Evolutionary conservation across 129 eudicot species (phyloP), one percentile per base, ranked within the genome.

Genomic region (Centaurea solstitialis): DNA sequence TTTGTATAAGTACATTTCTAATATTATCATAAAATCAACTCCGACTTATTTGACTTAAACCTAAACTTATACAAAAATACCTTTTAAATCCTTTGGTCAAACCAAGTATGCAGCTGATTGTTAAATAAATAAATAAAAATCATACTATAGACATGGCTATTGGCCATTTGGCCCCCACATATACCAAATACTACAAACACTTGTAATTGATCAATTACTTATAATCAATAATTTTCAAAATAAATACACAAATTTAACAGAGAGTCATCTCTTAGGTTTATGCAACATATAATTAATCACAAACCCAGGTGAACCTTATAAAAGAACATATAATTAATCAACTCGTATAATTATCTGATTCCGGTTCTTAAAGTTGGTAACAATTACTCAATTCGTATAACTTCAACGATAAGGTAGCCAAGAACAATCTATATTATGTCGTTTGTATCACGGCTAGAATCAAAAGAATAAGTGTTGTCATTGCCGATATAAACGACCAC

Each of bases 401-500:
- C n/a, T n/a, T n/a, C n/a, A n/a, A n/a, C n/a, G n/a, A n/a, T n/a
- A n/a, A n/a, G n/a, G 41, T 90, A 92, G 23, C 84, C 28, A 11
- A 90, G 72, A 17, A 94, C 70, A 9, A 96, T 90, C 74, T 76
- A 94, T 12, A 43, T n/a, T n/a, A n/a, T n/a, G n/a, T 0, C 3
- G 98, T 90, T 73, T 94, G 98, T 23, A 87, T 79, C 5, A 94
- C 30, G 2, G 97, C 87, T 22, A 94, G 82, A 68, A 92, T 35
- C 30, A 94, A 73, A 50, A 94, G 88, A 24, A 94, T 24, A 2
- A 84, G 72, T 7, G 96, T 97, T 15, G 98, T 97, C 59, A 94
- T 4, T 0, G 93, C 95, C 4, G 97, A 90, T 37, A 94, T 79
- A 28, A 92, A 90, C 5, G 98, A 94, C 98, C 97, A 92, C 0